Evolutionary conservation across 768 basidiomycete genomes (phyloP).

Genomic region (Mycena haematopus): DNA sequence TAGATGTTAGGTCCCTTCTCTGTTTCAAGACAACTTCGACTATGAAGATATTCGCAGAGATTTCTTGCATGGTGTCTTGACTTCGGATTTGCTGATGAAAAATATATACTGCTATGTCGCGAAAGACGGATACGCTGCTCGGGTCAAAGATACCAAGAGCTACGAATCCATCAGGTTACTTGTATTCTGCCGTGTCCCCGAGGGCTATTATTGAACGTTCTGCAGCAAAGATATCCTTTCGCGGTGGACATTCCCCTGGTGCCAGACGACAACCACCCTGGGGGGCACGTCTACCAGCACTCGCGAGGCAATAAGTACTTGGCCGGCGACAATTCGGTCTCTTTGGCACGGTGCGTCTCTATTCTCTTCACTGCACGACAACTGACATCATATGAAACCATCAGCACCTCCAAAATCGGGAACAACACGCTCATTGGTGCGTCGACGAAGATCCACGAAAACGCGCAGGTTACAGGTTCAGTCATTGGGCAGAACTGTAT

Average conservation of each 20-base stretch:
- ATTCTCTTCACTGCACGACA: not conserved
- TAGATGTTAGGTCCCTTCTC: constrained; percentile 76
- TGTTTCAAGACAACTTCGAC: constrained; percentile 99
- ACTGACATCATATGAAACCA: not conserved
- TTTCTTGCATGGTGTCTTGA: constrained; percentile 93
- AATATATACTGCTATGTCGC: constrained; percentile 91
- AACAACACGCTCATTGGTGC: constrained; percentile 88
- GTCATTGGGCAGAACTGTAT: constrained; percentile 80
- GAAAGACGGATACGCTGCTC: constrained; percentile 89
- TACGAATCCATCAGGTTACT: constrained; percentile 87
- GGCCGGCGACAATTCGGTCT: constrained; percentile 76
- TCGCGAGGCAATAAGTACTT: constrained; percentile 90
- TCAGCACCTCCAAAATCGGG: constrained; percentile 82
- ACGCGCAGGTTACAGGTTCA: constrained; percentile 70
- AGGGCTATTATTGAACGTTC: not conserved
- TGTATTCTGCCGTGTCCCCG: not conserved
- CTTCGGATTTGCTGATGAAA: constrained; percentile 93
- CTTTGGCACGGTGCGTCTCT: constrained; percentile 75
- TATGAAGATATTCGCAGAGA: constrained; percentile 91
- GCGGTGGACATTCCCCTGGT: constrained; percentile 96
- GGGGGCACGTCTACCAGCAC: constrained; percentile 83
- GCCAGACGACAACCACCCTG: constrained; percentile 91
- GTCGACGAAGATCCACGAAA: constrained; percentile 67
- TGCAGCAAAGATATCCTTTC: constrained; percentile 89
- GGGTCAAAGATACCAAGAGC: constrained; percentile 90